Evolutionary conservation across 192 early-diverging fungal species (phyloP).

Genomic region (Lunasporangiospora selenospora): DNA sequence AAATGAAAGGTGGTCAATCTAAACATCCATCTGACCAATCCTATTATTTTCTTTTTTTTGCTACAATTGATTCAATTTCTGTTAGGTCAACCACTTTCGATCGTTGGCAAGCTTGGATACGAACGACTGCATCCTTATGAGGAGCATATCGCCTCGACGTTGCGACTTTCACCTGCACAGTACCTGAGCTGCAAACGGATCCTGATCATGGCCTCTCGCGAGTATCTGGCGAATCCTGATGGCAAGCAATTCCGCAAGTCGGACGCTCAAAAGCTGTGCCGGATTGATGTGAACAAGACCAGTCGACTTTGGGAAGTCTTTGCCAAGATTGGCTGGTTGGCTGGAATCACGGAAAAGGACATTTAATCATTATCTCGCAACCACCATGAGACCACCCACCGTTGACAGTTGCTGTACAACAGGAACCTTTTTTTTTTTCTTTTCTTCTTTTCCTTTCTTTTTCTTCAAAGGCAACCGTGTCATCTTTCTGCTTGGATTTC

Average conservation of each 20-base stretch:
- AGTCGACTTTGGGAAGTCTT: conserved; percentile 91
- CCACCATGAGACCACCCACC: no score
- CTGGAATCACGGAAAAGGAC: conserved; percentile 26
- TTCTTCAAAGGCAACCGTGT: no score
- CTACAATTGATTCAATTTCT: no score
- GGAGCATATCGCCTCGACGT: conserved; percentile 71
- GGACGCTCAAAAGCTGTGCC: conserved; percentile 89
- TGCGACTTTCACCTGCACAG: conserved; percentile 83
- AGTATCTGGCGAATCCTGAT: conserved; percentile 44
- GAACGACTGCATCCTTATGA: conserved; percentile 69
- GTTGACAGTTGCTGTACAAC: no score
- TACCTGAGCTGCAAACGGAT: conserved; percentile 85
- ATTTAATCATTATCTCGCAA: conserved; percentile 17
- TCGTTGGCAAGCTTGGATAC: conserved; percentile 52
- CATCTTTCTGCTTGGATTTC: no score
- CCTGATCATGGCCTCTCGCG: conserved; percentile 68
- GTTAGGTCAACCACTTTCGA: conserved; percentile 50
- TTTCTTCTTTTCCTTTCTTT: no score
- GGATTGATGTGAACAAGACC: conserved; percentile 96
- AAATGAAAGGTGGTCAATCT: no score
- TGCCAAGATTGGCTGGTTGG: conserved; percentile 85
- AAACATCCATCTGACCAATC: not conserved
- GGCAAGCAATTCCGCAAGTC: conserved; percentile 78
- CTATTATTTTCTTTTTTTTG: not conserved
- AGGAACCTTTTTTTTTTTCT: no score